Percentiles rank a stretch among this genome's conserved stretches.
Evolutionary conservation across 2,329 filamentous ascomycete species (phyloP).

Genomic region (Trichoderma aggressivum): DNA sequence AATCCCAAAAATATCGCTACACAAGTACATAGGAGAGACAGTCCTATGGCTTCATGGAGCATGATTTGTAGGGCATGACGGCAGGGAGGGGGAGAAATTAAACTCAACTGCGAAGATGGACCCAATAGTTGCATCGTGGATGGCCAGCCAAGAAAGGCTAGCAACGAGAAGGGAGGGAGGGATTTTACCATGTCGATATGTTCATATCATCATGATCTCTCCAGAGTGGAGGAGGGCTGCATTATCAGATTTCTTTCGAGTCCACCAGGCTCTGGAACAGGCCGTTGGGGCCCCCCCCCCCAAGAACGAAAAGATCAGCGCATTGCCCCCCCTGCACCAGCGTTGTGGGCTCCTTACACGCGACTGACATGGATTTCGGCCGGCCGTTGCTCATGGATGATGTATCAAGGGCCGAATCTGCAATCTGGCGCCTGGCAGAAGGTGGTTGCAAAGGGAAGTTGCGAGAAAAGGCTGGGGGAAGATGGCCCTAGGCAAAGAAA

Average conservation of each 20-base stretch:
- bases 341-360: background rate
- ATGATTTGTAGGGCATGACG: background rate
- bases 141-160: background rate
- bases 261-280: background rate
- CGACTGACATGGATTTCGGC: slow-evolving; percentile 1
- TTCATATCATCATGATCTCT: background rate
- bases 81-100: background rate
- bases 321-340: background rate
- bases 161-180: background rate
- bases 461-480: background rate
- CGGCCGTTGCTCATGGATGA: background rate
- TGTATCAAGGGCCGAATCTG: slow-evolving; percentile 4
- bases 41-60: background rate
- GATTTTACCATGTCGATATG: slow-evolving; percentile 1
- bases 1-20: background rate
- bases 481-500: background rate
- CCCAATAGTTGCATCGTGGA: background rate
- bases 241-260: background rate
- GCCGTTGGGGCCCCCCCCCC: background rate
- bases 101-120: background rate
- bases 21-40: background rate
- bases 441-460: background rate
- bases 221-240: background rate
- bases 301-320: background rate
- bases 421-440: background rate